Evolutionary conservation across 2,329 filamentous ascomycete species (phyloP).

Genomic region (Sordariomycetes sp.): DNA sequence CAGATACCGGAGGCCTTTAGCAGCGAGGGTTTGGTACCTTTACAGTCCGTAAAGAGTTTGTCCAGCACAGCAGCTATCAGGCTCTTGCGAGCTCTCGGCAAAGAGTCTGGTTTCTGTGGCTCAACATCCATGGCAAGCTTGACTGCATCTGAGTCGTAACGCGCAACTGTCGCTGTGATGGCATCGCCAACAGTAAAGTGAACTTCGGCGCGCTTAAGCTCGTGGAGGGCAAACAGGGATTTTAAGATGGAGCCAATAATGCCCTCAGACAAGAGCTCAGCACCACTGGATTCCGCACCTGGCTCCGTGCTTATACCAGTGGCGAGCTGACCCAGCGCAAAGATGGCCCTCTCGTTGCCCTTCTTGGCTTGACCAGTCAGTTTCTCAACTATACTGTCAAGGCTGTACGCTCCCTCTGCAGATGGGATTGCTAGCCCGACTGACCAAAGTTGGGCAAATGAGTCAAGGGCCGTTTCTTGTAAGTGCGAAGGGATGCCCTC

Average conservation of each 20-base stretch:
- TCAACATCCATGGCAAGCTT: constrained; percentile 70
- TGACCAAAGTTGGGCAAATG: constrained; percentile 36
- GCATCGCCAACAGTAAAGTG: constrained; percentile 91
- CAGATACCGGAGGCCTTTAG: constrained; percentile 92
- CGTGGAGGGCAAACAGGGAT: constrained; percentile 67
- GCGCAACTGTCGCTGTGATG: constrained; percentile 64
- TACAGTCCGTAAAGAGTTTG: constrained; percentile 68
- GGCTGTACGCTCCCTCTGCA: constrained; percentile 15
- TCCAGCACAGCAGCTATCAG: constrained; percentile 51
- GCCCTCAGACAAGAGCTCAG: constrained; percentile 15
- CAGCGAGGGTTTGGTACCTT: constrained; percentile 77
- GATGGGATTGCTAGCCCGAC: constrained; percentile 29
- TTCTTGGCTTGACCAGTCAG: constrained; percentile 64
- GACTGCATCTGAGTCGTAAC: constrained; percentile 78
- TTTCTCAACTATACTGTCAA: constrained; percentile 45
- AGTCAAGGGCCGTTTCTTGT: constrained; percentile 33
- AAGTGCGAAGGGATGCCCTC: constrained; percentile 22
- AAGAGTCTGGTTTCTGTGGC: constrained; percentile 18
- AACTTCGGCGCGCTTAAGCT: constrained; percentile 76
- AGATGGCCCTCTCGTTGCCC: constrained; percentile 73
- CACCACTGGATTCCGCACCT: constrained; percentile 11
- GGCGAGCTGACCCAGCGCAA: constrained; percentile 69
- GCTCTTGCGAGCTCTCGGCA: constrained; percentile 26
- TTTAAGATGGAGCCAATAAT: constrained; percentile 49
- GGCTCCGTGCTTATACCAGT: constrained; percentile 43